Conservation (phyloP, 371 early-diverging fungal species). For the Funneliformis caledonium region DNA sequence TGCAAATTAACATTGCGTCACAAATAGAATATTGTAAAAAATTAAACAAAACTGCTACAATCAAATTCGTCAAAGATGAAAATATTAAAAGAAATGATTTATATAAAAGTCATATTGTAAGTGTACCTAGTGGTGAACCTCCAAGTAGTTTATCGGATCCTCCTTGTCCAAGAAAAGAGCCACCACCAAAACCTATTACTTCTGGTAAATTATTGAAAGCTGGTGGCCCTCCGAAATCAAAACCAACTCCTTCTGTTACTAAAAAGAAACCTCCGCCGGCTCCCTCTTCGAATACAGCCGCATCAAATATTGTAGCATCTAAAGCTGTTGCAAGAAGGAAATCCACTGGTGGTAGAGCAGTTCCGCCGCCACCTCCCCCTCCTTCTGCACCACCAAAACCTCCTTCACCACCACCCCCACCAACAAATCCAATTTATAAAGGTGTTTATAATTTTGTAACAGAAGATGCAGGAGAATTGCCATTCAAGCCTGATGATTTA, state of each 20-base stretch:
- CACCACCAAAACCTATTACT: slow-evolving; percentile 26
- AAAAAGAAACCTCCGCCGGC: slow-evolving; percentile 1
- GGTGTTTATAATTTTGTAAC: slow-evolving; percentile 77
- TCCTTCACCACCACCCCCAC: slow-evolving; percentile 51
- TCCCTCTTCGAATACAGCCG: slow-evolving; percentile 5
- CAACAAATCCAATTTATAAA: slow-evolving; percentile 67
- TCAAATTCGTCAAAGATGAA: slow-evolving; percentile 84
- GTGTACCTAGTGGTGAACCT: slow-evolving; percentile 71
- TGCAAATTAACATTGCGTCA: slow-evolving; percentile 61
- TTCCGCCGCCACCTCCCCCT: slow-evolving; percentile 60
- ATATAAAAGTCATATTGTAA: slow-evolving; percentile 81
- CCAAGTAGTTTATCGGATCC: slow-evolving; percentile 68
- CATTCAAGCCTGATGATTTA: slow-evolving; percentile 69
- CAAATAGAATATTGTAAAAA: slow-evolving; percentile 77
- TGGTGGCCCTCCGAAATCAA: not conserved
- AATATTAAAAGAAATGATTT: slow-evolving; percentile 57
- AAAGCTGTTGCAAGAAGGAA: not conserved
- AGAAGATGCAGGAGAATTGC: slow-evolving; percentile 67
- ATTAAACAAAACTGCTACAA: slow-evolving; percentile 69
- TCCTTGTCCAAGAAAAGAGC: slow-evolving; percentile 60
- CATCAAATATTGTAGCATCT: not conserved
- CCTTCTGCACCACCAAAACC: slow-evolving; percentile 52
- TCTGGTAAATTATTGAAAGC: slow-evolving; percentile 40
- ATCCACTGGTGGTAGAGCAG: not conserved
- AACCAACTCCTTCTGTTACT: not conserved